phyloP scores from a whole-genome alignment of 768 basidiomycete species.

The Pisolithus marmoratus region DNA sequence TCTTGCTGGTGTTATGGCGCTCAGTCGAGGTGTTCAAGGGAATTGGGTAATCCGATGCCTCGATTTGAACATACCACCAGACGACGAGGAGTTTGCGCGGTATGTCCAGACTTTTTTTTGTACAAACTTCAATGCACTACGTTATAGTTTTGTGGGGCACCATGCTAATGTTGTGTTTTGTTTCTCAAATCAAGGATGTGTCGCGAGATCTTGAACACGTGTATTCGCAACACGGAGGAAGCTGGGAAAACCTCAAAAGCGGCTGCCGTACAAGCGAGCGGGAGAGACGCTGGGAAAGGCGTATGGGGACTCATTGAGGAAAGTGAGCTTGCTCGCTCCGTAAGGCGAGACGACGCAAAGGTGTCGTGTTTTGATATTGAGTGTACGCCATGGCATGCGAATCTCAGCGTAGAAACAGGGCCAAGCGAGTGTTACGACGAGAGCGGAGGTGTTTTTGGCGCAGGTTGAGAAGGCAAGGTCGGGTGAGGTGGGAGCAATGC shows the following conservation, averaged over 20 bases:
- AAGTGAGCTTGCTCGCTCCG: constrained; percentile 71
- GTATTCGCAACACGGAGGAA: constrained; percentile 90
- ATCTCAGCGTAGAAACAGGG: background rate
- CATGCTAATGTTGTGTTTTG: background rate
- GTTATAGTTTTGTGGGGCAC: background rate
- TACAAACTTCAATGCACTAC: background rate
- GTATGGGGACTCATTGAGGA: constrained; percentile 86
- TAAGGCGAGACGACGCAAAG: constrained; percentile 46
- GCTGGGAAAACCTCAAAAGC: constrained; percentile 42
- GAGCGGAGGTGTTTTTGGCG: constrained; percentile 24
- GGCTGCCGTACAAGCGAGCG: constrained; percentile 26
- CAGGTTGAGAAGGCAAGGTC: constrained; percentile 30
- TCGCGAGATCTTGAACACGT: constrained; percentile 84
- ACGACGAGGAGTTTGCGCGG: constrained; percentile 75
- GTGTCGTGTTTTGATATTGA: constrained; percentile 40
- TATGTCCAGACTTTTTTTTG: background rate
- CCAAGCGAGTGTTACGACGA: background rate
- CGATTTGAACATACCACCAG: constrained; percentile 87
- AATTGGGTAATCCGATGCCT: constrained; percentile 88
- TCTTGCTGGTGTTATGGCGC: constrained; percentile 88
- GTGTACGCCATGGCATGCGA: background rate
- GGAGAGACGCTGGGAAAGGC: constrained; percentile 57
- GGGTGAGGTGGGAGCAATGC: background rate
- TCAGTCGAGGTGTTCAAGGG: constrained; percentile 76
- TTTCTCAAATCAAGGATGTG: constrained; percentile 51